Evolutionary conservation across 2,329 filamentous ascomycete species (phyloP).

Genomic region (Tolypocladium amazonense): DNA sequence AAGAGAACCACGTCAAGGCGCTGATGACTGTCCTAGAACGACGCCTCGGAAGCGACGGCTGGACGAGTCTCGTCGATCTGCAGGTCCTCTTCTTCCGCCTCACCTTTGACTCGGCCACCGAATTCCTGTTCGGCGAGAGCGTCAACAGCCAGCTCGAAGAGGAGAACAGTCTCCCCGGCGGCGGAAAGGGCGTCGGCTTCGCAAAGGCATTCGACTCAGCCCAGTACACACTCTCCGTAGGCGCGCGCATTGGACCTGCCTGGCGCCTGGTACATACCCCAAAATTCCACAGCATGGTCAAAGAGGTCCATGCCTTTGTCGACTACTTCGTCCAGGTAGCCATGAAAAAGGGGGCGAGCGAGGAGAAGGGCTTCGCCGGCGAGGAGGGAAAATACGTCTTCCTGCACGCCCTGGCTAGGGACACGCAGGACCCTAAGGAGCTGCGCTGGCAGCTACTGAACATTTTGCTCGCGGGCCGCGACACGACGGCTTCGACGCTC

Average conservation of each 20-base stretch:
- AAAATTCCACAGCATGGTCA: slow-evolving; percentile 53
- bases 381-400: slow-evolving; percentile 17
- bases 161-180: slow-evolving; percentile 2
- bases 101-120: slow-evolving; percentile 36
- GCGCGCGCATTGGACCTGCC: slow-evolving; percentile 34
- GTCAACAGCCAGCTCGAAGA: slow-evolving; percentile 27
- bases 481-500: slow-evolving; percentile 41
- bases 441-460: slow-evolving; percentile 22
- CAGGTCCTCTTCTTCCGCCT: slow-evolving; percentile 36
- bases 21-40: slow-evolving; percentile 14
- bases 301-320: slow-evolving; percentile 58
- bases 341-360: slow-evolving; percentile 21
- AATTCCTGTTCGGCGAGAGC: slow-evolving; percentile 53
- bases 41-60: slow-evolving; percentile 18
- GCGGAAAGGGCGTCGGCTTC: slow-evolving; percentile 17
- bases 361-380: slow-evolving; percentile 1
- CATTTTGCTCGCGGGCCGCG: slow-evolving; percentile 38
- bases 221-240: slow-evolving; percentile 36
- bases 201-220: slow-evolving; percentile 21
- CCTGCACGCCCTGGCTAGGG: slow-evolving; percentile 18
- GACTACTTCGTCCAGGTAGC: slow-evolving; percentile 52
- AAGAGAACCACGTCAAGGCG: slow-evolving; percentile 25
- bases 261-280: slow-evolving; percentile 38
- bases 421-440: slow-evolving; percentile 16
- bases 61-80: slow-evolving; percentile 28